These are phyloP conservation scores for Aspergillus sparsus DNA, from an alignment of 495 filamentous ascomycete species.

Conservation along the genomic window DNA sequence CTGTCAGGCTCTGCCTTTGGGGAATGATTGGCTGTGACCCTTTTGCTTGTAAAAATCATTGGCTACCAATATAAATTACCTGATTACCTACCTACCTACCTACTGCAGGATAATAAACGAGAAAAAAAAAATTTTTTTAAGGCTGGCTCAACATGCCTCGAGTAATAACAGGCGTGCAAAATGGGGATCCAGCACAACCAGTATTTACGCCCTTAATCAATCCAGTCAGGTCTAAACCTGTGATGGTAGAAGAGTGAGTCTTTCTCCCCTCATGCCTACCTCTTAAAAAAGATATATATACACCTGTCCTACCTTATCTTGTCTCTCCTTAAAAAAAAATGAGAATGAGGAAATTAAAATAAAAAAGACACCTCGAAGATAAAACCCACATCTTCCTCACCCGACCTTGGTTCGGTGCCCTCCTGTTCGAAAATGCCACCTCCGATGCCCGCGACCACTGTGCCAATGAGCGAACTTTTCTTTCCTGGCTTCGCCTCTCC, in stretches of 20 bases:
- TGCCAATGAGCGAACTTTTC: slow-evolving; percentile 69
- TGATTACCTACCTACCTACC: neutral
- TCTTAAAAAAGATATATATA: too few species aligned
- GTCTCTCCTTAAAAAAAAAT: neutral
- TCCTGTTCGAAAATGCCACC: slow-evolving; percentile 85
- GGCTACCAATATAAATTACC: neutral
- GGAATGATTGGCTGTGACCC: neutral
- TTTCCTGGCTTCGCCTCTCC: slow-evolving; percentile 90
- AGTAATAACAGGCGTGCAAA: neutral
- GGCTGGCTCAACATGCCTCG: slow-evolving; percentile 9
- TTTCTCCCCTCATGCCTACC: too few species aligned
- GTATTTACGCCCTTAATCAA: slow-evolving; percentile 46
- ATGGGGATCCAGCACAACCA: slow-evolving; percentile 18
- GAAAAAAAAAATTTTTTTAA: neutral
- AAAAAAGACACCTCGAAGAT: slow-evolving; percentile 36
- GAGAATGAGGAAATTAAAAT: neutral
- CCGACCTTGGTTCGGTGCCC: slow-evolving; percentile 69
- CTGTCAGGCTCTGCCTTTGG: neutral
- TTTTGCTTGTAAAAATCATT: neutral
- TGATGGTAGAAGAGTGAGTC: slow-evolving; percentile 46
- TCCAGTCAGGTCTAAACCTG: slow-evolving; percentile 35
- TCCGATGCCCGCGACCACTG: slow-evolving; percentile 79
- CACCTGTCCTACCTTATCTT: neutral
- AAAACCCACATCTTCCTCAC: slow-evolving; percentile 60
- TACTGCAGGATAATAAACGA: neutral